Evolutionary conservation across 257 asterid genomes (phyloP).

Genomic region (Osmanthus fragrans): DNA sequence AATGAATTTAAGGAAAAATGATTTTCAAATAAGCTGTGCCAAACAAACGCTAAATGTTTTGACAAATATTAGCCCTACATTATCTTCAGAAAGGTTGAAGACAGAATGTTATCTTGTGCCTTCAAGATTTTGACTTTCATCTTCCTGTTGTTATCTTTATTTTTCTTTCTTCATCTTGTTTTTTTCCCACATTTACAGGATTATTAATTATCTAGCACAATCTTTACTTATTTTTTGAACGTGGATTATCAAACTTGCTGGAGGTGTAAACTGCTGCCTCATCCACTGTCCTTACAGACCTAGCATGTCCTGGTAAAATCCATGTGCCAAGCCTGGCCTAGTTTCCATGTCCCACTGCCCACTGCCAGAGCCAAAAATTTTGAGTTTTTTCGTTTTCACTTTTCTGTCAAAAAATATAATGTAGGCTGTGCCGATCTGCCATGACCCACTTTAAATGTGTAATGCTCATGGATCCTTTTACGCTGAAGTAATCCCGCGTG

Average conservation of each 20-base stretch:
- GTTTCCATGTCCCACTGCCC: too few relatives aligned
- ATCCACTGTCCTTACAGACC: too few relatives aligned
- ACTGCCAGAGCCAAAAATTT: too few relatives aligned
- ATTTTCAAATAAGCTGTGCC: too few relatives aligned
- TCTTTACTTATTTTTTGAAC: background rate
- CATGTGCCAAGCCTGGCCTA: too few relatives aligned
- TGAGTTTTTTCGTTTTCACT: too few relatives aligned
- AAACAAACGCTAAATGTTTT: background rate
- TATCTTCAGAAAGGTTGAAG: background rate
- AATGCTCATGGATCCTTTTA: background rate
- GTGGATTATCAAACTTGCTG: background rate
- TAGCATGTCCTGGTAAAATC: too few relatives aligned
- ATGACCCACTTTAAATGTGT: background rate
- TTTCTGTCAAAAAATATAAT: too few relatives aligned
- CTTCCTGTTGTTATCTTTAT: background rate
- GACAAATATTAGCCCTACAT: background rate
- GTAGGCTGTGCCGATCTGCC: too few relatives aligned
- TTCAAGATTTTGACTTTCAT: background rate
- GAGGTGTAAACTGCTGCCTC: background rate
- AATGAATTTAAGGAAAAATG: too few relatives aligned
- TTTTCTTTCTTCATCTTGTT: background rate
- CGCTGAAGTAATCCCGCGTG: background rate
- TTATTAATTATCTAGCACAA: background rate
- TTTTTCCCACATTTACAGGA: background rate
- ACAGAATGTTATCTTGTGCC: background rate